Evolutionary conservation across 768 basidiomycete genomes (phyloP), one percentile per base, ranked within the genome.

Genomic region (Podaxis sp.): DNA sequence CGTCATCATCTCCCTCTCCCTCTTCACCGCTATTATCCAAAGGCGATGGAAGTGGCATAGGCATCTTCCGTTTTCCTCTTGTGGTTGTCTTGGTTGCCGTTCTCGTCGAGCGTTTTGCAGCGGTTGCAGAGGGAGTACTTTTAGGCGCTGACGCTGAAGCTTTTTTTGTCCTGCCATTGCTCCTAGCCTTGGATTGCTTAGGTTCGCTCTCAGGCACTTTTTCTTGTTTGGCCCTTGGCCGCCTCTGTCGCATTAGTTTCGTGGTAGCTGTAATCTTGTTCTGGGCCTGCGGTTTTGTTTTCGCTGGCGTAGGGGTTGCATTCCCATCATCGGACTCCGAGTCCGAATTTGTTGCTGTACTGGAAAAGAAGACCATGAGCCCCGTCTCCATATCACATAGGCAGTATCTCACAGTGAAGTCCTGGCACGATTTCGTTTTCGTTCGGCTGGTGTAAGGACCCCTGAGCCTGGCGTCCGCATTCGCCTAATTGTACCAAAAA

Each of bases 241-340:
- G 40, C 22, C 22, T 29, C 47, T 22, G 41, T 29, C 46, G 53
- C 19, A 6, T 25, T 9, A n/a, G 4, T 15, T 50, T 38, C 13
- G 19, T 22, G 27, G 13, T 15, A 37, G 59, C 7, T 7, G 12
- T 33, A 25, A 19, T 5, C 25, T 46, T 54, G 3, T 19, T 37
- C 36, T 27, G 61, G 24, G 33, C 43, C 12, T 29, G 29, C n/a
- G 46, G 24, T 13, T 38, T 62, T 38, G 54, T 24, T 50, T 62
- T 56, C 37, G 36, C 53, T n/a, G 61, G 61, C n/a, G 54, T 56
- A 38, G 61, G 61, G 5, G 54, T 62, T 17, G 19, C 24, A 38
- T 56, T 50, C 13, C 61, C 61, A 49, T 62, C 46, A 50, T 62
- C 61, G 47, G 61, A 62, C 36, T 62, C 61, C 15, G 41, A 47